phyloP scores from a whole-genome alignment of 805 yeast genomes.

The Helenozyma rhizophorensis region DNA sequence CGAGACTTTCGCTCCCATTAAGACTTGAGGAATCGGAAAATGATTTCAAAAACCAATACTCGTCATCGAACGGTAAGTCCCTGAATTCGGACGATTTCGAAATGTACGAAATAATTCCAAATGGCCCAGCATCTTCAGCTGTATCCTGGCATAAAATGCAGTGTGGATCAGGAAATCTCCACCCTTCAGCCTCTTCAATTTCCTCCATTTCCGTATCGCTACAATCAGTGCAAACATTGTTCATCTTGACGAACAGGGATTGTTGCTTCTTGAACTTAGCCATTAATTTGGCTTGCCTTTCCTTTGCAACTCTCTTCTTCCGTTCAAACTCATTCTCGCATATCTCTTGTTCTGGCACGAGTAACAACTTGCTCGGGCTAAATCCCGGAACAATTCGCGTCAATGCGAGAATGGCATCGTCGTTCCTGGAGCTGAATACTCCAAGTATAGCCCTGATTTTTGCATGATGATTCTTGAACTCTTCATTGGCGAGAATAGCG shows the following conservation, averaged over 20 bases:
- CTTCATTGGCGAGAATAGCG: conserved; percentile 36
- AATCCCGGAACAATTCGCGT: conserved; percentile 20
- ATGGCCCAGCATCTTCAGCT: conserved; percentile 56
- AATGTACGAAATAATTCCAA: conserved; percentile 68
- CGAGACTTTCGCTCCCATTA: conserved; percentile 14
- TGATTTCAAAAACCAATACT: conserved; percentile 62
- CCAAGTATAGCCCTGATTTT: conserved; percentile 55
- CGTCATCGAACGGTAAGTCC: conserved; percentile 56
- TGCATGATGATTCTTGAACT: conserved; percentile 42
- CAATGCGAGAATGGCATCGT: conserved; percentile 17
- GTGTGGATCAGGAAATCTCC: conserved; percentile 70
- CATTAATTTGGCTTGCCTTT: conserved; percentile 64
- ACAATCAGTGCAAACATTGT: conserved; percentile 27
- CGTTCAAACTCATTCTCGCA: conserved; percentile 43
- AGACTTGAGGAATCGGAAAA: conserved; percentile 46
- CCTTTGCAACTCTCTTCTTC: conserved; percentile 66
- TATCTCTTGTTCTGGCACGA: conserved; percentile 7
- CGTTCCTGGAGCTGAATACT: conserved; percentile 22
- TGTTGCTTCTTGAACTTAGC: conserved; percentile 82
- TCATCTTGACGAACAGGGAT: conserved; percentile 60
- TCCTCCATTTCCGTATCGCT: conserved; percentile 44
- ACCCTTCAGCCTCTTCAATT: conserved; percentile 35
- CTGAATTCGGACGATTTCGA: conserved; percentile 58
- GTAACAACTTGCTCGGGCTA: conserved; percentile 19
- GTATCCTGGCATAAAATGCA: conserved; percentile 84